phyloP scores from a whole-genome alignment of 345 rosid genomes.

The Boechera retrofracta region DNA sequence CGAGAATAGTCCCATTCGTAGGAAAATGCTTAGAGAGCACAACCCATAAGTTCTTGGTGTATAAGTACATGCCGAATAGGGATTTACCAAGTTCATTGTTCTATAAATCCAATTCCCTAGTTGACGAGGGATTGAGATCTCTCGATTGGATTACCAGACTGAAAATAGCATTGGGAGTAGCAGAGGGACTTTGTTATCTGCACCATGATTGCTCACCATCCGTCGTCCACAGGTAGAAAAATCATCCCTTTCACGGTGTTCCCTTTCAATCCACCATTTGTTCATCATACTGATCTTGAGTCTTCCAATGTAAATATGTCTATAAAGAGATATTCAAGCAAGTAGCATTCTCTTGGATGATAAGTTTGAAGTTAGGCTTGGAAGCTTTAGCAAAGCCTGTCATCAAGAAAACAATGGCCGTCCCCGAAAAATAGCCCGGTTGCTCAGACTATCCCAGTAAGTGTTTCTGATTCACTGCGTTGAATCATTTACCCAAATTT shows the following conservation, averaged over 20 bases:
- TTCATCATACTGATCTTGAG: constrained; percentile 13
- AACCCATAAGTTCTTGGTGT: constrained; percentile 77
- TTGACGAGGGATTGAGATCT: constrained; percentile 66
- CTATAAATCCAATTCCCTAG: constrained; percentile 52
- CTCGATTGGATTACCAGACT: constrained; percentile 95
- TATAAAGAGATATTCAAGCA: constrained; percentile 82
- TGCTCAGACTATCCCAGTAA: constrained; percentile 77
- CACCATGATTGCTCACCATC: constrained; percentile 94
- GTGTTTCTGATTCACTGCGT: constrained; percentile 35
- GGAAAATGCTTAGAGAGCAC: constrained; percentile 83
- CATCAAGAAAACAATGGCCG: constrained; percentile 72
- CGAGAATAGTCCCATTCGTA: constrained; percentile 76
- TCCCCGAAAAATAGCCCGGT: constrained; percentile 64
- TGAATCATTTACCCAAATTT: neutral
- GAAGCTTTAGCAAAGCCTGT: constrained; percentile 76
- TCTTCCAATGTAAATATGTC: neutral
- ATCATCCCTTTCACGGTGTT: neutral
- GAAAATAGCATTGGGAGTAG: constrained; percentile 88
- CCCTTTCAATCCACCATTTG: neutral
- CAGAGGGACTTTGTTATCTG: constrained; percentile 81
- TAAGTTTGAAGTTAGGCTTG: constrained; percentile 93
- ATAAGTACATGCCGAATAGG: constrained; percentile 78
- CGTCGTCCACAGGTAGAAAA: constrained; percentile 81
- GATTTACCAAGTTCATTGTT: constrained; percentile 80
- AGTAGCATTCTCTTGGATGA: constrained; percentile 95